Base-by-base conservation (phyloP, 495 filamentous ascomycete genomes). In the Podospora australis region DNA sequence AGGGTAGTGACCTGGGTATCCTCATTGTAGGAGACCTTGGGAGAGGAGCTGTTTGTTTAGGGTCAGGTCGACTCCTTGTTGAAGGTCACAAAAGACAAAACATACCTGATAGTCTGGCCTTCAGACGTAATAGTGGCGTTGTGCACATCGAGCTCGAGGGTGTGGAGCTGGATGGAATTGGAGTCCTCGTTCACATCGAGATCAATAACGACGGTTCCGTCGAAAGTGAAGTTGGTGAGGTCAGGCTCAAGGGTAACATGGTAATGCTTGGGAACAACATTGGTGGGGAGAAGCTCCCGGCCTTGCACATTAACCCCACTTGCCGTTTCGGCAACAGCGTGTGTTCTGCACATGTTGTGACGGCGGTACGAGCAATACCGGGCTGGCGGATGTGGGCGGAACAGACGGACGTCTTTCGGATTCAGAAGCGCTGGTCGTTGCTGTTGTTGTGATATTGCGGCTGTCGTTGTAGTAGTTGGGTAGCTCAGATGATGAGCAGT, bases 141-240 rank as follows among this genome's bases (percentile, higher is more conserved):
- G 62, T 91, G 82, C 55, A 96, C 87, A 20, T 91, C 80, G 55
- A 98, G 74, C 57, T 96, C 86, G 54, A 88, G 71, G 44, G 86
- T 83, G 66, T 98, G 95, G 53, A 98, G 79, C 28, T 88, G 81
- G 59, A 98, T 83, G 20, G 87, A 88, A 54, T 74, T 88, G 52
- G 87, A 86, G 55, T 92, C 86, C 61, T 96, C 88, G 48, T 75
- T 73, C 28, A 96, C 84, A 60, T 95, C 84, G 57, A 98, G 80
- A 55, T 84, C 78, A 59, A 89, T 83, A 21, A 74, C 67, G 9
- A 86, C 82, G 43, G 69, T 79, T 30, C 85, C 85, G 34, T 86
- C 69, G 62, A 85, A 89, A 38, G 74, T 84, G 60, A 86, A 79
- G 47, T 77, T 81, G 46, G 78, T 68, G 52, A 89, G 77, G 66